These are phyloP conservation scores for Aureobasidium lini DNA, from an alignment of 2,329 filamentous ascomycete genomes.

Conservation along the genomic window DNA sequence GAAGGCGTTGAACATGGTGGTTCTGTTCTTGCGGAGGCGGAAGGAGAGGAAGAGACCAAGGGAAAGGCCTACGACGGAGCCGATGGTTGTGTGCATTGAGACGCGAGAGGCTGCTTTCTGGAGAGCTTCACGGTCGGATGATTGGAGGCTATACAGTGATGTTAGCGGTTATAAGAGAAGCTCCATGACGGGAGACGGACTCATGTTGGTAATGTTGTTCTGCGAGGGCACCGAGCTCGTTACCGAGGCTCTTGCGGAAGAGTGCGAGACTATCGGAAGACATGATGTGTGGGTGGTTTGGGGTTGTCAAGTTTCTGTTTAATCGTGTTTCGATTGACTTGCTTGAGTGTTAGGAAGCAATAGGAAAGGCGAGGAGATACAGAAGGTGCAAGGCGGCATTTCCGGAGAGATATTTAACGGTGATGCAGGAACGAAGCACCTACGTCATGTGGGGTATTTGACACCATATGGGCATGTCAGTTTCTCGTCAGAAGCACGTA, in stretches of 20 bases:
- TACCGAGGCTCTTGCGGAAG: slow-evolving; percentile 38
- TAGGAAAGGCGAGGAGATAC: background rate
- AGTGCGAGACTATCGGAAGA: slow-evolving; percentile 41
- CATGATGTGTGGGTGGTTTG: slow-evolving; percentile 21
- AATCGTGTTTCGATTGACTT: background rate
- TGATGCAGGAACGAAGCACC: slow-evolving; percentile 1
- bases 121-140: slow-evolving; percentile 52
- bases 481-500: background rate
- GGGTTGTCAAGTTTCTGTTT: background rate
- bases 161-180: background rate
- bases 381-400: background rate
- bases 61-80: slow-evolving; percentile 53
- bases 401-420: background rate
- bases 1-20: slow-evolving; percentile 55
- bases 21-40: slow-evolving; percentile 48
- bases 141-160: slow-evolving; percentile 34
- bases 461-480: background rate
- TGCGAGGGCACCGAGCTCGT: slow-evolving; percentile 48
- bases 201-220: slow-evolving; percentile 54
- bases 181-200: slow-evolving; percentile 20
- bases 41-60: slow-evolving; percentile 53
- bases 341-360: background rate
- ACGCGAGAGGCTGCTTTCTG: slow-evolving; percentile 49
- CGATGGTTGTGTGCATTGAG: slow-evolving; percentile 48
- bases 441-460: slow-evolving; percentile 9